Evolutionary conservation across 768 basidiomycete genomes (phyloP).

Genomic region (Candolleomyces aberdarensis): DNA sequence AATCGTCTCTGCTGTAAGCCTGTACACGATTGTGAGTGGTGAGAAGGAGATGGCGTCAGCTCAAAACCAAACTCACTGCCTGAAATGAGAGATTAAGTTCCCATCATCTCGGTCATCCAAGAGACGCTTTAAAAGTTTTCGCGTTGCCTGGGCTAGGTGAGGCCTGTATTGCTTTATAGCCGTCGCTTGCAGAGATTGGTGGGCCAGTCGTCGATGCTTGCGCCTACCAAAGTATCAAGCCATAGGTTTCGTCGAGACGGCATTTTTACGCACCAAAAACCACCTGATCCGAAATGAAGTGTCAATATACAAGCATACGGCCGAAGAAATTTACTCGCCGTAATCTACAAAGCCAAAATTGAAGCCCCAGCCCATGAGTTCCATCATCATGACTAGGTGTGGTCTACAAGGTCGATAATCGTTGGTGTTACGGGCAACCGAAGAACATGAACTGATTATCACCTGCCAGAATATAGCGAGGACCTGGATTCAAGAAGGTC

Average conservation of each 20-base stretch:
- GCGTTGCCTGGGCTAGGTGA: conserved; percentile 22
- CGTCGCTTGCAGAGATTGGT: conserved; percentile 27
- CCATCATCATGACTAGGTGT: conserved; percentile 18
- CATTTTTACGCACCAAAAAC: conserved; percentile 13
- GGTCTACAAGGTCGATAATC: conserved; percentile 3
- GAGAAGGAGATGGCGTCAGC: background rate
- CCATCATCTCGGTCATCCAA: conserved; percentile 19
- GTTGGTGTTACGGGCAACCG: background rate
- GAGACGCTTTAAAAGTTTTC: conserved; percentile 24
- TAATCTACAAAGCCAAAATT: conserved; percentile 30
- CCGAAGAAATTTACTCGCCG: conserved; percentile 9
- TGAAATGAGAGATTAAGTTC: background rate
- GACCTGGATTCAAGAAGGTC: conserved; percentile 40
- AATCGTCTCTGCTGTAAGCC: conserved; percentile 31
- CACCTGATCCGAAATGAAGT: conserved; percentile 5
- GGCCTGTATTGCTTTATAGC: conserved; percentile 22
- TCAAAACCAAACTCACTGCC: background rate
- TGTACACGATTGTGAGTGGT: conserved; percentile 9
- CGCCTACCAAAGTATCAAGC: conserved; percentile 21
- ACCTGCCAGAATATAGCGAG: conserved; percentile 30
- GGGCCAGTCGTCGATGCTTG: conserved; percentile 26
- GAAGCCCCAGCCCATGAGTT: conserved; percentile 24
- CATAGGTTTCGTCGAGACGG: no score
- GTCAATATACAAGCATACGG: background rate
- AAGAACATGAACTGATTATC: no score